Evolutionary conservation across 345 rosid genomes (phyloP), one percentile per base, ranked within the genome.

Genomic region (Hirschfeldia incana): DNA sequence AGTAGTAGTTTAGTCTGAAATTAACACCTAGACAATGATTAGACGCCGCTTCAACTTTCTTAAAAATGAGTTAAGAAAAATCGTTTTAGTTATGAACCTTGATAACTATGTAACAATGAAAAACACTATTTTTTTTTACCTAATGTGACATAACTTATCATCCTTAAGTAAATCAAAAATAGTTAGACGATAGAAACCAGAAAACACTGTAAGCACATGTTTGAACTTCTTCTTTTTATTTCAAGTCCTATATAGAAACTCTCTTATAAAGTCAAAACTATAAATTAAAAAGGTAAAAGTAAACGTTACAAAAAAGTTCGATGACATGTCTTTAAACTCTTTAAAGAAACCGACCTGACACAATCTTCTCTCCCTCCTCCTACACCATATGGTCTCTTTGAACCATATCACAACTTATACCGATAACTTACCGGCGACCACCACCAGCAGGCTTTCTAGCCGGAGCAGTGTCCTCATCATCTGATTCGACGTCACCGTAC

Each of bases 401-500:
- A 73, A 79, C 74, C 82, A 73, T 60, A 67, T 67, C 44, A 62
- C 58, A 51, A 26, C 78, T 21, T 73, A 21, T 8, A 60, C 49
- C 16, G 32, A 10, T 67, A 44, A 55, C 21, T 59, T 81, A 76
- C 77, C 80, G 65, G 39, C 84, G 80, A 71, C 97, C 92, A 70
- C 97, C 92, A 21, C 91, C 92, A 0, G 83, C 76, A 83, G 91
- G 89, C 75, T 85, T 87, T 59, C 30, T 87, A 4, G 87, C 89
- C 1, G 90, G 93, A 76, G 69, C 88, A n/a, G 73, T 49, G 49
- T 93, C 99, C 84, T 96, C 99, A 13, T 96, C 99, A 42, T 96
- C 99, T 0, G 99, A 96, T 75, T 89, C 74, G 12, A 96, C 74
- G 81, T 96, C 99, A 36, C 99, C 99, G 6, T 96, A 92, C 83